Base-by-base conservation (phyloP, 148 eudicot genomes). In the Nepenthes mirabilis region DNA sequence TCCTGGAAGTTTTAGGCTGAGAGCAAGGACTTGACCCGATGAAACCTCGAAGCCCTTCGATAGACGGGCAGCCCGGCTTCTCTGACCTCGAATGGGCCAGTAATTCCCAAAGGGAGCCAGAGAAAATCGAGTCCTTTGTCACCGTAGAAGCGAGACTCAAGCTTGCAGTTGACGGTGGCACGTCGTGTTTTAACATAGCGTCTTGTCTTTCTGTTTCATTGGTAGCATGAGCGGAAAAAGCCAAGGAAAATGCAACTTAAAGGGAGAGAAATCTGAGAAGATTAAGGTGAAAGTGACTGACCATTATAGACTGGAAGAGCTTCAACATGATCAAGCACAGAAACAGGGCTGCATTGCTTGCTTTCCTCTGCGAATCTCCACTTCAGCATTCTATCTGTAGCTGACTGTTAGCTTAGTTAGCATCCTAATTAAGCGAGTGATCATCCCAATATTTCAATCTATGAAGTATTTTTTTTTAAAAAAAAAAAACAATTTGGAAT, bases 301-400 rank as follows among this genome's bases (percentile, higher is more conserved):
- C 80, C 80, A 59, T 69, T 72, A 35, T 65, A 72, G 34, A 72
- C 54, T 11, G 80, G 71, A 23, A 66, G 60, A 36, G 33, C 66
- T 58, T 77, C 74, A 45, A 75, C 61, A 64, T 74, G 76, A 57
- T 83, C 85, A 40, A 85, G 85, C n/a, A 85, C 87, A 6, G 89
- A 83, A 55, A 71, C 77, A 34, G 89, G 87, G 59, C 87, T 85
- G 59, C 64, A 73, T 54, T 85, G 82, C 70, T 76, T 73, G 51
- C 55, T 74, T 2, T 79, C 85, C 59, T 79, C 82, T n/a, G 34
- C 32, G 11, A 45, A 43, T 70, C 77, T 82, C 75, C 81, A 65
- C 56, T 59, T 68, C 34, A 61, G 62, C 47, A 60, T 66, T 57
- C 65, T 65, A 11, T 70, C 75, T 71, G 64, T 33, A 61, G 36